A percentile compares a stretch with the other conserved stretches of the same genome.
These are phyloP conservation scores for Neurospora cerealis DNA, from an alignment of 495 filamentous ascomycete genomes.

Conservation along the genomic window DNA sequence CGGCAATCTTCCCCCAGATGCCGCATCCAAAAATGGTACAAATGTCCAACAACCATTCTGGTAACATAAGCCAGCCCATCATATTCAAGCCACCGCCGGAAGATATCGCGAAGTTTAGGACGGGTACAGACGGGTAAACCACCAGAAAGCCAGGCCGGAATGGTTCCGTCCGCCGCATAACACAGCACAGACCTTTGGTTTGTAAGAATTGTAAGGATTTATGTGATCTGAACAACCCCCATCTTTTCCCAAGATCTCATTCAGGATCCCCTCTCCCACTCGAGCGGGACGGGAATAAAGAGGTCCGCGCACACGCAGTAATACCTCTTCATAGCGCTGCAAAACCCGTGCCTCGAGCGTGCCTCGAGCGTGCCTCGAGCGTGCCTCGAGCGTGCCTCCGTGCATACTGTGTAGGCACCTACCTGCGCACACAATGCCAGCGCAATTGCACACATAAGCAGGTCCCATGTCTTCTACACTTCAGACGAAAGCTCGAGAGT, in stretches of 20 bases:
- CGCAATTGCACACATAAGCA: background rate
- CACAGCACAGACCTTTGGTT: background rate
- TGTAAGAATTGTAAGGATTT: background rate
- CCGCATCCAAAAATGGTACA: background rate
- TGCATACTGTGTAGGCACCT: too few relatives aligned
- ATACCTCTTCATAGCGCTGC: background rate
- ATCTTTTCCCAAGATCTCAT: background rate
- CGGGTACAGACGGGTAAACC: background rate
- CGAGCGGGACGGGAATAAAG: background rate
- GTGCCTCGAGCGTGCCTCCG: background rate
- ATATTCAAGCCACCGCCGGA: background rate
- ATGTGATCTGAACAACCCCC: background rate
- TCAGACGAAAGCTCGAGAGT: background rate
- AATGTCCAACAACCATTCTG: background rate
- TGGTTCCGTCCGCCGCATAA: background rate
- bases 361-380: too few relatives aligned
- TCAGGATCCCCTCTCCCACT: background rate
- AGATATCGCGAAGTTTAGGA: background rate
- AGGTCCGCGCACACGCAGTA: background rate
- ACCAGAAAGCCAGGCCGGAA: background rate
- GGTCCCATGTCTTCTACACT: background rate
- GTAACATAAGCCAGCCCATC: background rate
- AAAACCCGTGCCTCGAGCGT: background rate
- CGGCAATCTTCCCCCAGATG: background rate
- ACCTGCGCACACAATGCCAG: too few relatives aligned